A percentile compares a stretch with the other conserved stretches of the same genome.
Evolutionary conservation across 2,329 filamentous ascomycete species (phyloP).

Genomic region (Trichophaea hybrida): DNA sequence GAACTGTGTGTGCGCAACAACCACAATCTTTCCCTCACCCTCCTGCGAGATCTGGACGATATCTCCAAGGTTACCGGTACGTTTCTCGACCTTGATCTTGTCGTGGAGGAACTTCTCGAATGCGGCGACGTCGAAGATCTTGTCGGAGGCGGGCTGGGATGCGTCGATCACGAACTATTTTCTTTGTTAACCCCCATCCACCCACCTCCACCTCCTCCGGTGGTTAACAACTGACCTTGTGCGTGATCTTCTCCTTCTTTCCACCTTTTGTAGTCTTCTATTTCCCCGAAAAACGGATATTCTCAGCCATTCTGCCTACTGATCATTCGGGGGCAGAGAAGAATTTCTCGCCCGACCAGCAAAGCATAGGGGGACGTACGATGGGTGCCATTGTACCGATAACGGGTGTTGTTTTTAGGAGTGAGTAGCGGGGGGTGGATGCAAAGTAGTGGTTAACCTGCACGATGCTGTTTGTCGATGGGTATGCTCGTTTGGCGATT

Average conservation of each 20-base stretch:
- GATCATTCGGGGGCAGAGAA: constrained; percentile 40
- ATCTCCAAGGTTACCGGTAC: constrained; percentile 95
- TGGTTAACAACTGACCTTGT: constrained; percentile 49
- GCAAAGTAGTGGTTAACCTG: constrained; percentile 29
- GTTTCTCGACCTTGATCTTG: constrained; percentile 98
- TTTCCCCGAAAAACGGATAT: constrained; percentile 31
- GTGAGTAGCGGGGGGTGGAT: constrained; percentile 13
- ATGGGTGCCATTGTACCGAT: constrained; percentile 36
- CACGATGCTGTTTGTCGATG: constrained; percentile 11
- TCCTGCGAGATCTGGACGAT: constrained; percentile 76
- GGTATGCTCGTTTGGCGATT: not conserved
- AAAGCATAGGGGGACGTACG: constrained; percentile 28
- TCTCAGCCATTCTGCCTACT: constrained; percentile 74
- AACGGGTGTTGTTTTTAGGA: constrained; percentile 28
- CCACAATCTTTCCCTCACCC: constrained; percentile 95
- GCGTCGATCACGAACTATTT: constrained; percentile 95
- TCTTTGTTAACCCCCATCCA: constrained; percentile 11
- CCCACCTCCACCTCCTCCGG: not conserved
- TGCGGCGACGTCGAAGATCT: constrained; percentile 98
- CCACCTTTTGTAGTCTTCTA: constrained; percentile 48
- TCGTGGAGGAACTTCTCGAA: constrained; percentile 99
- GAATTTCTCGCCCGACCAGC: constrained; percentile 12
- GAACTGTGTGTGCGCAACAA: constrained; percentile 94
- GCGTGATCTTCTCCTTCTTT: constrained; percentile 59
- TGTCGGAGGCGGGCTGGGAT: constrained; percentile 93